Conservation (phyloP, 495 filamentous ascomycete species). For the Letharia lupina region DNA sequence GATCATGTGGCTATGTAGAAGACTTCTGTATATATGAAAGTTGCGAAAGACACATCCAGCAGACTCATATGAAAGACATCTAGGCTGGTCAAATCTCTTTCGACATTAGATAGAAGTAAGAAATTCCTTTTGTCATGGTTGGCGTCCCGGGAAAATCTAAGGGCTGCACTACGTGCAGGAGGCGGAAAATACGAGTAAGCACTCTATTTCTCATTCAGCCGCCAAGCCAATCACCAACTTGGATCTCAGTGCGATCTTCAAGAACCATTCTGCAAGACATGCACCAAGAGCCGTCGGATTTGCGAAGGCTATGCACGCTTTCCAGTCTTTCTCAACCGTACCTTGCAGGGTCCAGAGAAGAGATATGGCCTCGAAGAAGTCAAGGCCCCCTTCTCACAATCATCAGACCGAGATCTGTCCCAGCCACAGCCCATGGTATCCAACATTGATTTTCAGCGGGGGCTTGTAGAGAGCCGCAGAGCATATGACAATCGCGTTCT, state of each 20-base stretch:
- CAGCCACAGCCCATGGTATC: not conserved
- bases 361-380: conserved; percentile 20
- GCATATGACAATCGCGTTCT: conserved; percentile 8
- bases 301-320: conserved; percentile 22
- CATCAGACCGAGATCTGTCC: not conserved
- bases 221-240: not conserved
- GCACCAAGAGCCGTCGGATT: conserved; percentile 14
- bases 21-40: not conserved
- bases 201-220: not conserved
- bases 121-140: conserved; percentile 1
- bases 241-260: conserved; percentile 6
- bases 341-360: conserved; percentile 8
- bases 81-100: not conserved
- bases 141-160: conserved; percentile 12
- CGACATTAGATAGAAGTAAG: not conserved
- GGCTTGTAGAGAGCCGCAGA: not conserved
- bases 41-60: not conserved
- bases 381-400: conserved; percentile 1
- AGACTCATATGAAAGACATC: not conserved
- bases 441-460: not conserved
- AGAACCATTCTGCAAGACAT: conserved; percentile 18
- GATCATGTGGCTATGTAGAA: not conserved
- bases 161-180: conserved; percentile 14
- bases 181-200: conserved; percentile 11
- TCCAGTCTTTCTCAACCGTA: conserved; percentile 20